Base-by-base conservation (phyloP, 208 protist genomes). In the Tritrichomonas foetus region DNA sequence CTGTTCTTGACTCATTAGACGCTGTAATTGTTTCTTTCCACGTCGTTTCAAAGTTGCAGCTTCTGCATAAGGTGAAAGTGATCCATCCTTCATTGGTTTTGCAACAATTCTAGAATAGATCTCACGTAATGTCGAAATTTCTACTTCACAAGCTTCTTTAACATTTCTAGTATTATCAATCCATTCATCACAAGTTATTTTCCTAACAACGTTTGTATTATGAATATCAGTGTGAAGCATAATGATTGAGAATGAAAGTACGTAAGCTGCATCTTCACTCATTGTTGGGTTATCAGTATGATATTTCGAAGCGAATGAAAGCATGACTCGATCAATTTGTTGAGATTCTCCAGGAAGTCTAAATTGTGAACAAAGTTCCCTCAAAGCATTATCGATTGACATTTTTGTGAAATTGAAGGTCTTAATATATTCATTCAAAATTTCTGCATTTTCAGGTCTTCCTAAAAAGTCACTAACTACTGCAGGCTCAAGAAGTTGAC, bases 181-280 rank as follows among this genome's bases (percentile, higher is more conserved):
- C 69, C 95, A 96, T n/a, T 95, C 33, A 13, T 95, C 93, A 41
- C 94, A 80, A 30, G 94, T 95, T 93, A 96, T 96, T 75, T 95
- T 95, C n/a, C 94, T 93, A n/a, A 66, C 66, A 5, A 96, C 78
- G 66, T 93, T 72, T 16, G 78, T 27, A 27, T 94, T 93, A 41
- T 94, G 94, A 11, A 94, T 74, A 53, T 94, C 94, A n/a, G 93
- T 84, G 9, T 94, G 50, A 1, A 94, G 33, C 93, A 94, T 94
- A 53, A 94, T 94, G 8, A 94, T 61, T n/a, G 93, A 57, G 33
- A 94, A 94, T 39, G 93, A 61, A 33, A 94, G 30, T 0, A 89
- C 64, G 36, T 94, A 89, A 49, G 55, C 16, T 30, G 50, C 93
- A 49, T 80, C 93, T 53, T 94, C 64, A 16, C 47, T 39, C 36